A percentile compares a stretch with the other conserved stretches of the same genome.
Conservation (phyloP, 2,329 filamentous ascomycete species). For the Emergomyces pasteurianus region DNA sequence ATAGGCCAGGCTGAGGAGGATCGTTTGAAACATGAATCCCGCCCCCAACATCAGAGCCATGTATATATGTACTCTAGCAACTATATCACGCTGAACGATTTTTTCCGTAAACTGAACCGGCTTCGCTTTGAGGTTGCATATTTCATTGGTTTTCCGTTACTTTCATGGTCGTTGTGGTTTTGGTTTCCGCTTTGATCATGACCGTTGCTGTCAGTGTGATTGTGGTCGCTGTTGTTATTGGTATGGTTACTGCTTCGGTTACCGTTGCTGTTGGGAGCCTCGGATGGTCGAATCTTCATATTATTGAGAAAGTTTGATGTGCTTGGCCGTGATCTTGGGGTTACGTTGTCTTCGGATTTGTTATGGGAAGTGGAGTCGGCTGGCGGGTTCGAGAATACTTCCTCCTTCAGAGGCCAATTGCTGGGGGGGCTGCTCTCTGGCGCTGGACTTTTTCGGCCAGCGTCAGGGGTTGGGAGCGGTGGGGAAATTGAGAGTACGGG, state of each 20-base stretch:
- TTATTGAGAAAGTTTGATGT: neutral
- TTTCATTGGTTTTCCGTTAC: neutral
- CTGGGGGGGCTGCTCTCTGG: neutral
- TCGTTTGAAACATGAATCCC: neutral
- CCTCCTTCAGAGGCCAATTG: neutral
- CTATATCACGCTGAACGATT: conserved; percentile 29
- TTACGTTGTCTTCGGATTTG: neutral
- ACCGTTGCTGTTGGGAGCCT: neutral
- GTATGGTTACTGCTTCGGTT: neutral
- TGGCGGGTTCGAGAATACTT: neutral
- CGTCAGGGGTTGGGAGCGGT: neutral
- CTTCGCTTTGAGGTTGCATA: conserved; percentile 20
- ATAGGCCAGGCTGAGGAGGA: neutral
- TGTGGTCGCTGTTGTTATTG: neutral
- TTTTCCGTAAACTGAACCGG: conserved; percentile 34
- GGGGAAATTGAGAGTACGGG: neutral
- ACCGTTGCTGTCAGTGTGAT: neutral
- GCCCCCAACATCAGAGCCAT: neutral
- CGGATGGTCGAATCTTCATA: neutral
- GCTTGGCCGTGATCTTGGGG: neutral
- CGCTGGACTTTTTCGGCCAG: neutral
- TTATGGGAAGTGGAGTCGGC: neutral
- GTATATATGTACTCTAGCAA: conserved; percentile 1
- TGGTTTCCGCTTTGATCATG: neutral
- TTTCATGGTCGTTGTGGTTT: neutral